Percentiles rank a stretch among this genome's conserved stretches.
Conservation (phyloP, 1,284 basidiomycete species). For the Spongispora temasekensis region DNA sequence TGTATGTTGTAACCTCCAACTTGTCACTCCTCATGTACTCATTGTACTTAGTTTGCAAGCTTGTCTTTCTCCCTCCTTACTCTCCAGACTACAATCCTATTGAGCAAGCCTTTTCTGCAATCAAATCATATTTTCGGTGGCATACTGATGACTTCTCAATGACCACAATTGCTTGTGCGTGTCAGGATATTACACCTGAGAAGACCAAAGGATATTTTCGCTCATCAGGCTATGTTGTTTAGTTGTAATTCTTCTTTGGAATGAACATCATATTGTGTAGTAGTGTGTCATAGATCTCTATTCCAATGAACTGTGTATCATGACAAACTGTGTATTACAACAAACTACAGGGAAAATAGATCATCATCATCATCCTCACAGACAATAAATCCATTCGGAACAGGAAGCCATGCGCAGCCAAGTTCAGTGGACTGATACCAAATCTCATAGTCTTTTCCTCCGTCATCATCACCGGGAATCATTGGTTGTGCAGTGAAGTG, state of each 20-base stretch:
- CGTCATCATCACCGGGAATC: not conserved
- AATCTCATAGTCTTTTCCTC: not conserved
- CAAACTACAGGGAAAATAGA: too few species aligned
- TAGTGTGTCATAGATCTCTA: too few species aligned
- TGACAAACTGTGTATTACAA: too few species aligned
- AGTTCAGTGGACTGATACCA: not conserved
- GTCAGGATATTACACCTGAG: conserved; percentile 8
- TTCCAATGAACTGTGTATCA: too few species aligned
- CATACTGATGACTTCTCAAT: not conserved
- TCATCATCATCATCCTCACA: too few species aligned
- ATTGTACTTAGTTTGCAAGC: not conserved
- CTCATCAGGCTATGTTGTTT: conserved; percentile 4
- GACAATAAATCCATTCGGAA: not conserved
- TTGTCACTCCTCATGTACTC: not conserved
- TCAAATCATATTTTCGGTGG: conserved; percentile 2
- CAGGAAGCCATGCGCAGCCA: not conserved
- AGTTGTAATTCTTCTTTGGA: not conserved
- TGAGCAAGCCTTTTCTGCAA: not conserved
- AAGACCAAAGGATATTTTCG: conserved; percentile 11
- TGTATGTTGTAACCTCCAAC: too few species aligned
- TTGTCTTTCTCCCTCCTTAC: not conserved
- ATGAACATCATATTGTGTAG: too few species aligned
- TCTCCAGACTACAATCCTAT: not conserved
- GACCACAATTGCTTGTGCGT: conserved; percentile 3
- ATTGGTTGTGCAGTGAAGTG: not conserved